Conservation (phyloP, 371 early-diverging fungal genomes). For the Mortierella sp. region DNA sequence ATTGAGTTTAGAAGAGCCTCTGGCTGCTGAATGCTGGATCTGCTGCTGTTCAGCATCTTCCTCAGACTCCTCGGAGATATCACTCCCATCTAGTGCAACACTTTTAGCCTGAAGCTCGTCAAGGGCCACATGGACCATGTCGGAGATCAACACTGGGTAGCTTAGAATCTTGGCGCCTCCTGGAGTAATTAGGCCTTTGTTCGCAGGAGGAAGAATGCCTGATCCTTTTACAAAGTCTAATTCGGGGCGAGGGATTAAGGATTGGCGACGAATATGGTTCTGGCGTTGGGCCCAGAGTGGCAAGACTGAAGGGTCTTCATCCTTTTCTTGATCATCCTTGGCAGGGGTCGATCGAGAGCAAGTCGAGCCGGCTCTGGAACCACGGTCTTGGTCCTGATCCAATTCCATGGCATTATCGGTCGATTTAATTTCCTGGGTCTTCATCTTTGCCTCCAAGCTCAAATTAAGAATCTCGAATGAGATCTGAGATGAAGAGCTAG, state of each 20-base stretch:
- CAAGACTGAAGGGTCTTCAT: background rate
- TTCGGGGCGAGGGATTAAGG: conserved; percentile 46
- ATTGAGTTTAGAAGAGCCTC: background rate
- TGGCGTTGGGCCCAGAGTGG: conserved; percentile 51
- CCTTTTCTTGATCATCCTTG: conserved; percentile 1
- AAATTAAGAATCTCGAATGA: background rate
- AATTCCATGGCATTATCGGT: background rate
- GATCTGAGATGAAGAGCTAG: background rate
- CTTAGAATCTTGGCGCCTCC: conserved; percentile 52
- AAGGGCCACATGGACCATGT: conserved; percentile 45
- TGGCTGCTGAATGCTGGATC: background rate
- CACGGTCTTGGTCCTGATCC: conserved; percentile 4
- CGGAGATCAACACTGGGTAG: conserved; percentile 50
- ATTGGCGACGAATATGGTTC: conserved; percentile 48
- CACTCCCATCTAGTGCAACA: conserved; percentile 26
- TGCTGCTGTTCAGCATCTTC: conserved; percentile 33
- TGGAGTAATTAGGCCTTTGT: conserved; percentile 23
- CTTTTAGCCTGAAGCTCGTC: conserved; percentile 42
- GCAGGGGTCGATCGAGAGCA: background rate
- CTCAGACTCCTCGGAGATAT: conserved; percentile 24
- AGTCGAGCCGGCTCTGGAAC: conserved; percentile 1
- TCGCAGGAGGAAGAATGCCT: conserved; percentile 47
- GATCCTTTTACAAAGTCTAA: conserved; percentile 49
- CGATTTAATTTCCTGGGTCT: background rate
- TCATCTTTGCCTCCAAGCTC: background rate